phyloP scores from a whole-genome alignment of 2,329 filamentous ascomycete genomes.

The Colletotrichum destructivum region DNA sequence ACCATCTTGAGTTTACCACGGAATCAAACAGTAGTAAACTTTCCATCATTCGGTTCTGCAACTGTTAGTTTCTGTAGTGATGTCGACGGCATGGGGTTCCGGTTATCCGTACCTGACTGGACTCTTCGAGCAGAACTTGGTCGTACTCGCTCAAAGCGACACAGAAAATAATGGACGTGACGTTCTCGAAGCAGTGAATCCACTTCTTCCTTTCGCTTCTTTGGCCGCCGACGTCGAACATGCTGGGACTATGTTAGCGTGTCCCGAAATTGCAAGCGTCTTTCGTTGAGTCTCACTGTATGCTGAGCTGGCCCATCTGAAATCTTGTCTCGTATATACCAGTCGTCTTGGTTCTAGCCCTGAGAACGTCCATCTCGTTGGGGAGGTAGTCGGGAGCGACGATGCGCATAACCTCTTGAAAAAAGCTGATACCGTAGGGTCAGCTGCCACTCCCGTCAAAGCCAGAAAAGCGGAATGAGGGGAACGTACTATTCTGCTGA shows the following conservation, averaged over 20 bases:
- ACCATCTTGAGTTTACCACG: constrained; percentile 98
- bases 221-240: constrained; percentile 99
- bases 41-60: constrained; percentile 99
- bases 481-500: constrained; percentile 92
- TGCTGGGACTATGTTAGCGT: constrained; percentile 70
- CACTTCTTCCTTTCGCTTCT: constrained; percentile 99
- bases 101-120: constrained; percentile 83
- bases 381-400: constrained; percentile 88
- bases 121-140: constrained; percentile 95
- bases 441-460: constrained; percentile 39
- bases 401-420: constrained; percentile 92
- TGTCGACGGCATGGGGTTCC: not conserved
- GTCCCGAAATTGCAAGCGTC: not conserved
- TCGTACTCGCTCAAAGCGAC: constrained; percentile 99
- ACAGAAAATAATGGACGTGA: constrained; percentile 99
- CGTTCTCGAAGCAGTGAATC: constrained; percentile 99
- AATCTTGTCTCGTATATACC: constrained; percentile 99
- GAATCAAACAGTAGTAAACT: constrained; percentile 96
- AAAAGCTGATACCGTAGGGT: constrained; percentile 77
- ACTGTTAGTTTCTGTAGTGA: constrained; percentile 37
- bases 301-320: constrained; percentile 98
- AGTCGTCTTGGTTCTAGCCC: constrained; percentile 97
- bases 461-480: not conserved
- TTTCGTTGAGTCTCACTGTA: constrained; percentile 80
- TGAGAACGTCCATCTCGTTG: constrained; percentile 93